A percentile compares a stretch with the other conserved stretches of the same genome.
Evolutionary conservation across 345 rosid genomes (phyloP).

Genomic region (Bruguiera gymnorhiza): DNA sequence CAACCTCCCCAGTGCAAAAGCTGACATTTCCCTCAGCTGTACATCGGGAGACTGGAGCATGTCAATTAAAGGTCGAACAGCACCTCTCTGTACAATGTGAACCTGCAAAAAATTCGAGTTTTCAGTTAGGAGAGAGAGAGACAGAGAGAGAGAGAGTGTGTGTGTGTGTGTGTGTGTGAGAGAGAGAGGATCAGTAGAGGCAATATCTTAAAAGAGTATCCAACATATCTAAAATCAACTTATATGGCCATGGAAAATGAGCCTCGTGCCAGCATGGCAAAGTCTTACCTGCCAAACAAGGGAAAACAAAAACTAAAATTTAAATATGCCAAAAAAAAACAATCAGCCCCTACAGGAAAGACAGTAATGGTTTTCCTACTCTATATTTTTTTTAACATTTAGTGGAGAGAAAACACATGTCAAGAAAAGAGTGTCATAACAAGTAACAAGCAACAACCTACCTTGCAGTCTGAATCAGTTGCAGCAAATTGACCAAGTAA

Average conservation of each 20-base stretch:
- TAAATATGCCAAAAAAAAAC: too few species aligned
- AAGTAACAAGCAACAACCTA: slow-evolving; percentile 14
- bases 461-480: slow-evolving; percentile 99
- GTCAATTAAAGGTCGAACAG: slow-evolving; percentile 86
- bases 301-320: too few species aligned
- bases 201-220: too few species aligned
- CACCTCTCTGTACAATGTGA: slow-evolving; percentile 99
- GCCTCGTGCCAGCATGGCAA: too few species aligned
- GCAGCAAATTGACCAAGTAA: slow-evolving; percentile 99
- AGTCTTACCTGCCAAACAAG: too few species aligned
- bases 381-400: too few species aligned
- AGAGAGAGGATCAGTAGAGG: too few species aligned
- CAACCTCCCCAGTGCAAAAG: slow-evolving; percentile 98
- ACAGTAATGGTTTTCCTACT: too few species aligned
- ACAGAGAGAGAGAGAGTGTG: too few species aligned
- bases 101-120: slow-evolving; percentile 48
- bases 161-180: too few species aligned
- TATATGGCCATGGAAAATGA: background rate
- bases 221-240: too few species aligned
- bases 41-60: slow-evolving; percentile 90
- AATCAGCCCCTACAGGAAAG: too few species aligned
- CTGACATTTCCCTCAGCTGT: slow-evolving; percentile 97
- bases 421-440: background rate
- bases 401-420: background rate
- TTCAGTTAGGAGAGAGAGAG: slow-evolving; percentile 4